Evolutionary conservation across 1,284 basidiomycete species (phyloP), one percentile per base, ranked within the genome.

Genomic region (Trichosporon ovoides): DNA sequence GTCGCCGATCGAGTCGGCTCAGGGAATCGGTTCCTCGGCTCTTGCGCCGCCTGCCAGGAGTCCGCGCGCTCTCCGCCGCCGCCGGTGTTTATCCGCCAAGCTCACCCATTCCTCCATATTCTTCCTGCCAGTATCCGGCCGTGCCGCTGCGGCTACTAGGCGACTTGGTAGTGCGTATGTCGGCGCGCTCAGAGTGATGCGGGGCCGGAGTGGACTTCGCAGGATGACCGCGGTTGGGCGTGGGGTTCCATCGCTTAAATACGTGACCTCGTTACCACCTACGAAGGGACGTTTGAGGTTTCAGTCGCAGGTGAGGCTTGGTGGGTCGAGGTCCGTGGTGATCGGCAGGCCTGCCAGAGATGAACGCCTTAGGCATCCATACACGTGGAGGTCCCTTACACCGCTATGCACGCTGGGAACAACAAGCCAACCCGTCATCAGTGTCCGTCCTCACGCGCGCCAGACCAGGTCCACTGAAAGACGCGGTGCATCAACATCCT

Each of bases 341-440:
- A 48, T 48, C 43, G 43, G n/a, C 43, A 48, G 14, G 43, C 43
- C 43, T 48, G 28, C 22, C n/a, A n/a, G n/a, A n/a, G n/a, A n/a
- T 14, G 14, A 22, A 22, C 43, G 24, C 16, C 24, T n/a, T 48
- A 48, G 43, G 43, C 43, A 28, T 28, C 43, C 43, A 48, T 48
- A 48, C 43, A 48, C 43, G 43, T 48, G 43, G 43, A 31, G 9
- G 28, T 4, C 5, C 28, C 28, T 9, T 31, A 24, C 22, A 20
- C 14, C 13, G 16, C 37, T 10, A 6, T 7, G 11, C 35, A 13
- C 16, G 43, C 43, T 22, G 43, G 43, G 43, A 48, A 48, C 43
- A 48, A 48, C 43, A 48, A 48, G 43, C 28, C 28, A 4, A 22
- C 43, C 28, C 43, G 40, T 28, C 43, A 28, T n/a, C n/a, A n/a